These are phyloP conservation scores for Quercus wislizeni DNA, from an alignment of 306 rosid genomes.

Conservation along the genomic window DNA sequence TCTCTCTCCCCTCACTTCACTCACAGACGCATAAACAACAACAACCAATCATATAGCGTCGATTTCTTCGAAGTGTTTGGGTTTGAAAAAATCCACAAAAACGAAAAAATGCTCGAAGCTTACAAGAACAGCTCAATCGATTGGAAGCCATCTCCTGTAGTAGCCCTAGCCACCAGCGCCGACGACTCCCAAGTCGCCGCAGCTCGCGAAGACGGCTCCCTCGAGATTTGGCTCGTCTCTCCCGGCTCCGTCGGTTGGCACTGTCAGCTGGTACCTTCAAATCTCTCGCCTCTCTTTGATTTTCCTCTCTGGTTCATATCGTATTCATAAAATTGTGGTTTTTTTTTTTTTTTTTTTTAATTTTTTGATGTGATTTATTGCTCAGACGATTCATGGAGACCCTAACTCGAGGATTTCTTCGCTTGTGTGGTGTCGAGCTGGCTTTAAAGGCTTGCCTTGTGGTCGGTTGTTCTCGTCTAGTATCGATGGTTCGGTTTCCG, in stretches of 20 bases:
- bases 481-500: constrained; percentile 69
- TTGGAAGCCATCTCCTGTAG: constrained; percentile 83
- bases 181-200: constrained; percentile 87
- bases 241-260: constrained; percentile 97
- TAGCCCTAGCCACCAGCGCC: constrained; percentile 75
- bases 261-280: constrained; percentile 72
- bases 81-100: not conserved
- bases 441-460: constrained; percentile 39
- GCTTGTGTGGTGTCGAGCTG: constrained; percentile 74
- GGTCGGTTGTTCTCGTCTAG: constrained; percentile 85
- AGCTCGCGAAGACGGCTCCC: constrained; percentile 81
- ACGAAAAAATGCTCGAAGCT: constrained; percentile 43
- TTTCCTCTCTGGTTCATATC: not conserved
- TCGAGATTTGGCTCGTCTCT: constrained; percentile 98
- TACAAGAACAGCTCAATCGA: constrained; percentile 51
- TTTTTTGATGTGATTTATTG: not conserved
- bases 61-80: not conserved
- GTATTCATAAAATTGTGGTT: not conserved
- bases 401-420: constrained; percentile 64
- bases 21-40: not conserved
- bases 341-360: no score
- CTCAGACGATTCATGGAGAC: constrained; percentile 79
- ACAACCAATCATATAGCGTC: not conserved
- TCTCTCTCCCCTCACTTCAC: not conserved
- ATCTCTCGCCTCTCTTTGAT: no score